Evolutionary conservation across 2,329 filamentous ascomycete genomes (phyloP), one percentile per base, ranked within the genome.

Genomic region (Ustilaginoidea virens): DNA sequence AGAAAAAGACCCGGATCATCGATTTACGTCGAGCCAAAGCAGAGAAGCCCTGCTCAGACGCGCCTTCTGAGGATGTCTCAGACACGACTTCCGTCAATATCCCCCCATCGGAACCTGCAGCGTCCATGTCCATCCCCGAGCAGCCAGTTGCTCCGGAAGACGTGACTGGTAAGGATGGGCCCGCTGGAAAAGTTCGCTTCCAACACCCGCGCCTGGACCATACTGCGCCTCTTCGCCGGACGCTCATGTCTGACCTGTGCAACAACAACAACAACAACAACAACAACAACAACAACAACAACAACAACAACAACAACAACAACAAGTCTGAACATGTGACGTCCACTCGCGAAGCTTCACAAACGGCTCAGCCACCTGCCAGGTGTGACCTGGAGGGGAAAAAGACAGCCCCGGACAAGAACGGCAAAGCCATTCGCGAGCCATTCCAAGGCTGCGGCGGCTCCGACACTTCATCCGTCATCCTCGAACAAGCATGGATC

Each of bases 1-100:
- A 81, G 57, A 80, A 81, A 61, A 92, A 87, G 66, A 82, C 72
- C 33, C 66, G 82, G 13, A 75, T 92, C 10, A 80, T 92, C 35
- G 83, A 92, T 44, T 60, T 92, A 10, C 68, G 82, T n/a, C 72
- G 66, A 36, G 61, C 68, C 36, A 69, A 66, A 42, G 57, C 61
- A 4, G 63, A 65, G 33, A 51, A 60, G 17, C 69, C 63, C 21
- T 68, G 69, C 9, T 59, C 60, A 8, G 60, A 61, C 14, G 65
- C 62, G 15, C 55, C 50, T 8, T 58, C 53, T 11, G 61, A 61
- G 14, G 51, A 53, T 15, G 51, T 56, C 13, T 70, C 69, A 5
- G 70, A 69, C 17, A 55, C 56, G 1, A 58, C 58, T 15, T 75
- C 70, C 11, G 56, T 73, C 15, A 59, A 64, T 8, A 60, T 66